These are phyloP conservation scores for Capsella bursapastoris DNA, from an alignment of 345 rosid species.

Conservation along the genomic window DNA sequence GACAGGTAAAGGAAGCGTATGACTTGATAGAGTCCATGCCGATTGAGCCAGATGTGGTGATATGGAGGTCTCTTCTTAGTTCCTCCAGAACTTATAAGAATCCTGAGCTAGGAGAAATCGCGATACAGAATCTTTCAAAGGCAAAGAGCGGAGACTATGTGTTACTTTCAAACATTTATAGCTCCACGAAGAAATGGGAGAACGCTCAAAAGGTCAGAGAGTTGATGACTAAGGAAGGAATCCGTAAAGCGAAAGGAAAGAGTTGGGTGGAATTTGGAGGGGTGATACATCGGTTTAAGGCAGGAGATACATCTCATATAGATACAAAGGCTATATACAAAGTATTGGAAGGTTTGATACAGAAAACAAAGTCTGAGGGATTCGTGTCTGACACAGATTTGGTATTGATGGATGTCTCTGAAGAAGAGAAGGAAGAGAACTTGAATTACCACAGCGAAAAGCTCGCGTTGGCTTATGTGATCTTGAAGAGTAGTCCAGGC, in stretches of 20 bases:
- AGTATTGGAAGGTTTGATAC: conserved; percentile 57
- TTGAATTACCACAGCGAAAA: conserved; percentile 78
- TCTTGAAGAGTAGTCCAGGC: conserved; percentile 75
- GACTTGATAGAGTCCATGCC: conserved; percentile 66
- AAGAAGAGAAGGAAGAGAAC: conserved; percentile 84
- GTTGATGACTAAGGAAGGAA: conserved; percentile 61
- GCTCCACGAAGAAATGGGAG: conserved; percentile 74
- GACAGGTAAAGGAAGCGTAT: conserved; percentile 69
- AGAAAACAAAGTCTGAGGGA: conserved; percentile 58
- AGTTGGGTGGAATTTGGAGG: conserved; percentile 84
- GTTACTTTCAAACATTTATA: conserved; percentile 74
- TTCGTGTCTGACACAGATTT: conserved; percentile 64
- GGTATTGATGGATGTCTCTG: conserved; percentile 86
- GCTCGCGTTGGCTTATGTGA: conserved; percentile 77
- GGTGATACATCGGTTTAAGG: conserved; percentile 64
- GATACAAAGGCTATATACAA: conserved; percentile 62
- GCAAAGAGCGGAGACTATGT: conserved; percentile 75
- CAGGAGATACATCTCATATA: conserved; percentile 76
- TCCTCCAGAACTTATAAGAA: conserved; percentile 63
- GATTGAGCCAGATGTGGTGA: conserved; percentile 70
- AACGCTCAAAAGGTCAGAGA: conserved; percentile 65
- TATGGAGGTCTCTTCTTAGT: conserved; percentile 89
- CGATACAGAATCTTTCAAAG: conserved; percentile 60
- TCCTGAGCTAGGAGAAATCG: conserved; percentile 63
- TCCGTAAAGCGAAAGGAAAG: conserved; percentile 69